Evolutionary conservation across 306 rosid species (phyloP).

Genomic region (Mucuna pruriens): DNA sequence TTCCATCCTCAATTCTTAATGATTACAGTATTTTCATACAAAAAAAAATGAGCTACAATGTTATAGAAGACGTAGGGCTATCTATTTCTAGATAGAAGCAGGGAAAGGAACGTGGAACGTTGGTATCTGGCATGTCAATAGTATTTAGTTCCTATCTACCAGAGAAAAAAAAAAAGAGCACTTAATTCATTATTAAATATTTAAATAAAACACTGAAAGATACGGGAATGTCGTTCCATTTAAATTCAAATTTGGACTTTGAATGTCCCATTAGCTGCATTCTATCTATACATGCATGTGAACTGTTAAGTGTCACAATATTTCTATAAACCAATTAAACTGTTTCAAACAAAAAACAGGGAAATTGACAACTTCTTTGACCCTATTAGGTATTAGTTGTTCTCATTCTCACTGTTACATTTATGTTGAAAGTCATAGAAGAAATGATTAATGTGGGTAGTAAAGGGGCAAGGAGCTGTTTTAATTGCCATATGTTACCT

Average conservation of each 20-base stretch:
- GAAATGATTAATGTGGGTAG: conserved; percentile 43
- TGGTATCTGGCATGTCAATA: neutral
- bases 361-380: neutral
- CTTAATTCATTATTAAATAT: neutral
- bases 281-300: conserved; percentile 24
- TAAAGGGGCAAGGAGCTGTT: conserved; percentile 47
- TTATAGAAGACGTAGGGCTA: neutral
- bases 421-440: neutral
- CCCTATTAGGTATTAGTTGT: conserved; percentile 31
- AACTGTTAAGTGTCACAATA: conserved; percentile 7
- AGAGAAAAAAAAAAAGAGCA: neutral
- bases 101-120: neutral
- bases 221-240: neutral
- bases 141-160: neutral
- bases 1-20: neutral
- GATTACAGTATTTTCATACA: neutral
- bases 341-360: conserved; percentile 28
- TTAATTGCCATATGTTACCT: conserved; percentile 37
- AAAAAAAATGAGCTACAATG: neutral
- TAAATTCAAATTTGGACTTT: conserved; percentile 38
- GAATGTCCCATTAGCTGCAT: conserved; percentile 32
- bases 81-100: neutral
- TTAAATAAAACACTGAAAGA: neutral
- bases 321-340: conserved; percentile 17
- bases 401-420: conserved; percentile 29